Conservation (phyloP, 257 asterid species). For the Nyctanthes arbortristis region DNA sequence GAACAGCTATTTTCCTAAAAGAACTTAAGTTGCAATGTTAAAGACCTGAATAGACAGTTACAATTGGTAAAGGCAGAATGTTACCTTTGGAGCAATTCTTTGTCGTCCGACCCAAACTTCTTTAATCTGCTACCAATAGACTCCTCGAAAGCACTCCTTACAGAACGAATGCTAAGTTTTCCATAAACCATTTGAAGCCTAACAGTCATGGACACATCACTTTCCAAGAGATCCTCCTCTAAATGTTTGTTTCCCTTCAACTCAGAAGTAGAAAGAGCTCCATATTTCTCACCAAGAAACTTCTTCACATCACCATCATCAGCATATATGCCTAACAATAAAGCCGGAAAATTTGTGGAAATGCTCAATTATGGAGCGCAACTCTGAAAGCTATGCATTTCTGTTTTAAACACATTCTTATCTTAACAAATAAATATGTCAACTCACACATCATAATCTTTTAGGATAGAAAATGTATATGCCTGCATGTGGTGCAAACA, state of each 20-base stretch:
- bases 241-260: conserved; percentile 47
- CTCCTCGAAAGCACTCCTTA: conserved; percentile 77
- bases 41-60: neutral
- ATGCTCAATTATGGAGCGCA: neutral
- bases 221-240: conserved; percentile 62
- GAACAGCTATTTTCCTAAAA: neutral
- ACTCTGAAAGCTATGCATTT: neutral
- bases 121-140: conserved; percentile 73
- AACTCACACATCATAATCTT: neutral
- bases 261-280: conserved; percentile 35
- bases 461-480: neutral
- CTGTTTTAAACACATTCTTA: neutral
- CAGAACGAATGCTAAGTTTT: conserved; percentile 68
- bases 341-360: conserved; percentile 5
- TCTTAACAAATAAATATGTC: neutral
- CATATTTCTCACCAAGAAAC: conserved; percentile 60
- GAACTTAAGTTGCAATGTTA: neutral
- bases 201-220: conserved; percentile 69
- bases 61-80: neutral
- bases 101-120: conserved; percentile 64
- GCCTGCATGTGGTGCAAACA: neutral
- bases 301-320: conserved; percentile 62
- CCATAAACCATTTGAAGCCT: conserved; percentile 93
- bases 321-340: conserved; percentile 74
- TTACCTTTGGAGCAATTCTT: conserved; percentile 74